These are phyloP conservation scores for Tricharina praecox DNA, from an alignment of 495 filamentous ascomycete species.

Conservation along the genomic window DNA sequence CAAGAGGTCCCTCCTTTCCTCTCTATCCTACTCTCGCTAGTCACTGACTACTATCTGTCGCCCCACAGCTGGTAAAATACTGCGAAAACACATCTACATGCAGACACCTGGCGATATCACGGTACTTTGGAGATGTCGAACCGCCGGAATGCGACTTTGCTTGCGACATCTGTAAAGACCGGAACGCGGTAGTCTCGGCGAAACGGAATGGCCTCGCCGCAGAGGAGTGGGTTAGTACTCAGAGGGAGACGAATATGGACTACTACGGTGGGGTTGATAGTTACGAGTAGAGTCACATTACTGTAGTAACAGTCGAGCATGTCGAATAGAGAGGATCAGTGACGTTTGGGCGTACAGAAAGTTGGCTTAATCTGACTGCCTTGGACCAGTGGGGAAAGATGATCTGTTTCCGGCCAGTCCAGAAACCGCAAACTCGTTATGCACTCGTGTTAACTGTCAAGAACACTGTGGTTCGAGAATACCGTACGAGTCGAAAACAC, in stretches of 20 bases:
- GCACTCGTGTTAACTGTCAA: no score
- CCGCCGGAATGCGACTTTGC: conserved; percentile 58
- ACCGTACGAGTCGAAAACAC: no score
- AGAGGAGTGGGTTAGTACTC: conserved; percentile 60
- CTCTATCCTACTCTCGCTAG: neutral
- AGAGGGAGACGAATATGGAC: conserved; percentile 39
- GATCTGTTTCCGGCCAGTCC: no score
- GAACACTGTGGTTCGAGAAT: no score
- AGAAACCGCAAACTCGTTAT: no score
- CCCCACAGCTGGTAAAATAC: conserved; percentile 55
- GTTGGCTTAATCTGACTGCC: no score
- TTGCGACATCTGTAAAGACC: conserved; percentile 81
- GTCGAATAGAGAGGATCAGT: no score
- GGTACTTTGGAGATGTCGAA: conserved; percentile 60
- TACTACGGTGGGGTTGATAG: conserved; percentile 22
- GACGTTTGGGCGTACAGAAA: no score
- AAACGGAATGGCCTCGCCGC: conserved; percentile 46
- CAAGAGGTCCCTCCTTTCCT: conserved; percentile 13
- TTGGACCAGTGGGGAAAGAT: no score
- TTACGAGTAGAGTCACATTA: conserved; percentile 29
- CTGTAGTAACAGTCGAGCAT: no score
- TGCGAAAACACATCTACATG: conserved; percentile 61
- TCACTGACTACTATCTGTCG: conserved; percentile 34
- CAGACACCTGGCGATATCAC: conserved; percentile 57
- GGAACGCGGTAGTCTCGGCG: conserved; percentile 40